A percentile compares a stretch with the other conserved stretches of the same genome.
Conservation (phyloP, 2,329 filamentous ascomycete genomes). For the Fusarium foetens region DNA sequence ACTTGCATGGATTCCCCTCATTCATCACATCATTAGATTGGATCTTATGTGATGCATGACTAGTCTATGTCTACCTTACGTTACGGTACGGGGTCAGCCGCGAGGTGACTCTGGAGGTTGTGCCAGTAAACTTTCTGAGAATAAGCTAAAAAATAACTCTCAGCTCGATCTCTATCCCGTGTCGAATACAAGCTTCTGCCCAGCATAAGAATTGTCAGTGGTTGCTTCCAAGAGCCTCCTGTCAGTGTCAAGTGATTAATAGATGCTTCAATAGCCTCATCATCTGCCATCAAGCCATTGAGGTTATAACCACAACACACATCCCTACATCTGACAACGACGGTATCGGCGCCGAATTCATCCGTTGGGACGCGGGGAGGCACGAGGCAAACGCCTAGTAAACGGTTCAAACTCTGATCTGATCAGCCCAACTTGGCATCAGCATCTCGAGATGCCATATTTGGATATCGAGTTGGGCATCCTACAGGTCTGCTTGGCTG, state of each 20-base stretch:
- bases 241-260: conserved; percentile 10
- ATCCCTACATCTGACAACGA: not conserved
- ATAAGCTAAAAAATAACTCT: conserved; percentile 3
- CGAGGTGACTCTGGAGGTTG: not conserved
- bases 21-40: conserved; percentile 14
- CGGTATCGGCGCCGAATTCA: not conserved
- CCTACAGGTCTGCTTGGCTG: conserved; percentile 16
- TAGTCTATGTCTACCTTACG: not conserved
- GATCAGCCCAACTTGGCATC: conserved; percentile 10
- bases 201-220: not conserved
- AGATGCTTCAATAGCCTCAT: not conserved
- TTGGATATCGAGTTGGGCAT: conserved; percentile 12
- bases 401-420: conserved; percentile 27
- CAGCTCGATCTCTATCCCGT: not conserved
- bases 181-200: not conserved
- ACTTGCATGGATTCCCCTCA: conserved; percentile 28
- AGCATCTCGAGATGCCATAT: conserved; percentile 25
- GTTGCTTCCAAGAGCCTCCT: not conserved
- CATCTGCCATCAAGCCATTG: not conserved
- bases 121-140: not conserved
- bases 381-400: conserved; percentile 12
- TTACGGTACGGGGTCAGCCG: conserved; percentile 5
- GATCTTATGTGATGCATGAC: conserved; percentile 6
- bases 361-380: conserved; percentile 11
- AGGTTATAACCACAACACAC: conserved; percentile 1